Evolutionary conservation across 2,329 filamentous ascomycete species (phyloP).

Genomic region (Arthrobotrys musiformis): DNA sequence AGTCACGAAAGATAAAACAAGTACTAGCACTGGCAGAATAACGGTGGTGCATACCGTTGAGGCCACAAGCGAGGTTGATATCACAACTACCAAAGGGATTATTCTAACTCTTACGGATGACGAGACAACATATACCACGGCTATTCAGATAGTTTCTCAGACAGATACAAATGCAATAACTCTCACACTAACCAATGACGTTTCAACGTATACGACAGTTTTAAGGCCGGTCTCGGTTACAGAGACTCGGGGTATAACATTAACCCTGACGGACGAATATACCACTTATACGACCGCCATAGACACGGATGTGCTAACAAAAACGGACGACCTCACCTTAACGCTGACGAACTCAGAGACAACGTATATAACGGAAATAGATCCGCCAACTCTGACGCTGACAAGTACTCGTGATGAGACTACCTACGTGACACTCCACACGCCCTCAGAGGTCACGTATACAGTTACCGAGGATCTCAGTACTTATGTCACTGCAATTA

Average conservation of each 20-base stretch:
- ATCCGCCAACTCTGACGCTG: background rate
- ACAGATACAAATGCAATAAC: background rate
- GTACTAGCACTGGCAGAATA: background rate
- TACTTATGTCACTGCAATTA: slow-evolving; percentile 10
- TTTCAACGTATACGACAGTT: slow-evolving; percentile 4
- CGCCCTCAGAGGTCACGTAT: background rate
- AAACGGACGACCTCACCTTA: background rate
- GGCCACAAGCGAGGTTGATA: background rate
- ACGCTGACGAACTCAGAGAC: background rate
- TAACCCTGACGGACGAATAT: background rate
- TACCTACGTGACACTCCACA: background rate
- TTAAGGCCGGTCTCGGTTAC: background rate
- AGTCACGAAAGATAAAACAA: background rate
- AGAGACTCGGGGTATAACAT: background rate
- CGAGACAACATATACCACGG: slow-evolving; percentile 11
- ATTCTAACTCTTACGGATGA: slow-evolving; percentile 13
- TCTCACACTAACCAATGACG: slow-evolving; percentile 3
- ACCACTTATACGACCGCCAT: slow-evolving; percentile 12
- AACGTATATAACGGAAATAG: background rate
- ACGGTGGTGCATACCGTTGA: background rate
- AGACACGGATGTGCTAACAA: background rate
- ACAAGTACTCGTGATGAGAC: background rate
- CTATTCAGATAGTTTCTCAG: background rate
- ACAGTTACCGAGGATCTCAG: slow-evolving; percentile 5
- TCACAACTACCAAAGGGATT: background rate